These are phyloP conservation scores for Fusarium cyanostomum DNA, from an alignment of 2,329 filamentous ascomycete species.

Conservation along the genomic window DNA sequence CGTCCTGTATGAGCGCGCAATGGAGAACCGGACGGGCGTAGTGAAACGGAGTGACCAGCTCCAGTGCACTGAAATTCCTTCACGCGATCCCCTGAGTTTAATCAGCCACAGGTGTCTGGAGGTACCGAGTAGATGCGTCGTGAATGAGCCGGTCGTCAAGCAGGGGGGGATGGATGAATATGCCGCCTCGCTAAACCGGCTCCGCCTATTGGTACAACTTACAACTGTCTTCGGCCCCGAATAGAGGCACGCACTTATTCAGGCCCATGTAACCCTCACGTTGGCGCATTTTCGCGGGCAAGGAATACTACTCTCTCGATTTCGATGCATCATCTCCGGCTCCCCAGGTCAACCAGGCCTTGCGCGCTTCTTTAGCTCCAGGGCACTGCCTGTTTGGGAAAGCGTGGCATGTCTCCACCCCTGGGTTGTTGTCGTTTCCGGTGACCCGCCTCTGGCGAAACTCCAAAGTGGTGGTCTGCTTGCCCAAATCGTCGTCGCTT, in stretches of 20 bases:
- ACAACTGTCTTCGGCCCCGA: neutral
- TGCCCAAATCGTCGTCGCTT: slow-evolving; percentile 40
- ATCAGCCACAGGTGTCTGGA: neutral
- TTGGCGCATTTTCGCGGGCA: slow-evolving; percentile 29
- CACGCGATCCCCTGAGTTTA: neutral
- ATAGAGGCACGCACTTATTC: neutral
- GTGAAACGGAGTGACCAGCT: slow-evolving; percentile 4
- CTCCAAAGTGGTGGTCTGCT: slow-evolving; percentile 24
- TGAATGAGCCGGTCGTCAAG: neutral
- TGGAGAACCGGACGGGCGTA: neutral
- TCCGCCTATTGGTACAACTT: neutral
- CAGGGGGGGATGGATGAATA: neutral
- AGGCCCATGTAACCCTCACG: slow-evolving; percentile 26
- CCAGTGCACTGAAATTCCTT: neutral
- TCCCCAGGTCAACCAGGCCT: neutral
- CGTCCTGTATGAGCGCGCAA: neutral
- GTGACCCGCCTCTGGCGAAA: slow-evolving; percentile 38
- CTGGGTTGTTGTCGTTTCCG: slow-evolving; percentile 35
- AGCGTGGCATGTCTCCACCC: slow-evolving; percentile 26
- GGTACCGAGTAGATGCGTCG: neutral
- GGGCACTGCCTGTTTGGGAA: slow-evolving; percentile 31
- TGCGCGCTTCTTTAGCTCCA: slow-evolving; percentile 20
- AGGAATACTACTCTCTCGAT: slow-evolving; percentile 18
- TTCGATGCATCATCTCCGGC: slow-evolving; percentile 27
- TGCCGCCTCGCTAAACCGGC: neutral